phyloP scores from a whole-genome alignment of 257 asterid species.

The Ocimum tenuiflorum region DNA sequence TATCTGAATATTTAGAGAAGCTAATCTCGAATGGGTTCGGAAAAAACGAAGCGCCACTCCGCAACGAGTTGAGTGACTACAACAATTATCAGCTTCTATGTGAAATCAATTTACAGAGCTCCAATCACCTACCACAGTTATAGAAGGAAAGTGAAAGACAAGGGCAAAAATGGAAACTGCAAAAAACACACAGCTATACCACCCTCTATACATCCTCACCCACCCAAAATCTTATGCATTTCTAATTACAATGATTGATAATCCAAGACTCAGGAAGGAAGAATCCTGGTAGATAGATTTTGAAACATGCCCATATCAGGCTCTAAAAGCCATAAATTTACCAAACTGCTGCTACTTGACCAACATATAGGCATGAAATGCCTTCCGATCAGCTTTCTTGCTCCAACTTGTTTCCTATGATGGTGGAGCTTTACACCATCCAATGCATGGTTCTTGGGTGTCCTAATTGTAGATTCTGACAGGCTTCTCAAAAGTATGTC shows the following conservation, averaged over 20 bases:
- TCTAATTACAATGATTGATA: slow-evolving; percentile 27
- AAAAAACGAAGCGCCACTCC: too few species aligned
- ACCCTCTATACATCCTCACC: slow-evolving; percentile 38
- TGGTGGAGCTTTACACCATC: slow-evolving; percentile 2
- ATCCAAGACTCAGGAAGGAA: slow-evolving; percentile 8
- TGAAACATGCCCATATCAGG: slow-evolving; percentile 14
- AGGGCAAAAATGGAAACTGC: not conserved
- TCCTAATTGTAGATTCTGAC: slow-evolving; percentile 62
- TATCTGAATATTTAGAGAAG: too few species aligned
- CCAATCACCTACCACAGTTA: too few species aligned
- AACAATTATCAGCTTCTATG: too few species aligned
- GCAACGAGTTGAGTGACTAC: too few species aligned
- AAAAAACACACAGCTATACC: slow-evolving; percentile 23
- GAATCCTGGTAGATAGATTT: not conserved
- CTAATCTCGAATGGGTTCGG: too few species aligned
- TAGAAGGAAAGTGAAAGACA: too few species aligned
- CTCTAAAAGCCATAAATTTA: not conserved
- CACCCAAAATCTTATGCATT: slow-evolving; percentile 25
- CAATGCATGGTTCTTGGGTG: not conserved
- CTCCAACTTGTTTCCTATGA: slow-evolving; percentile 1
- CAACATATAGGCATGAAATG: not conserved
- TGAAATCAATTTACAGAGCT: too few species aligned
- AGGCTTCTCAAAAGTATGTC: slow-evolving; percentile 62
- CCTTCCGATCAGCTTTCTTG: slow-evolving; percentile 4
- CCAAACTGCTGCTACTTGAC: not conserved